Percentiles rank a stretch among this genome's conserved stretches.
Conservation (phyloP, 306 rosid genomes). For the Delonix regia region DNA sequence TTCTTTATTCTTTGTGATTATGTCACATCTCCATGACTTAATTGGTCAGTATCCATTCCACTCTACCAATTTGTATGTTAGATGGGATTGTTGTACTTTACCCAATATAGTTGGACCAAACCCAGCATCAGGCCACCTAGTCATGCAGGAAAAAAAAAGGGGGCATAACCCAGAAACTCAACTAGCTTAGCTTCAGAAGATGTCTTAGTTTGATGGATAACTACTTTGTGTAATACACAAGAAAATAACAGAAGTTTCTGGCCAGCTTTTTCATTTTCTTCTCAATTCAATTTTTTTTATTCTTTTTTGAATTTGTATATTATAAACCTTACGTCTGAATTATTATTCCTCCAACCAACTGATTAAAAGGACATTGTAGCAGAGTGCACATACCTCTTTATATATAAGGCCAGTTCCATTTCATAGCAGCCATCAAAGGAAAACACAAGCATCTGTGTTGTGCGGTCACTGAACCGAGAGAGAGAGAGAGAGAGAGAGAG, state of each 20-base stretch:
- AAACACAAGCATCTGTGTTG: neutral
- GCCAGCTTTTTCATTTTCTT: neutral
- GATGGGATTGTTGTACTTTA: constrained; percentile 46
- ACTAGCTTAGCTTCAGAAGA: constrained; percentile 46
- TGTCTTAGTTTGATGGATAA: constrained; percentile 49
- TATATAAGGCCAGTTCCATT: constrained; percentile 27
- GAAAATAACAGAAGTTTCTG: constrained; percentile 26
- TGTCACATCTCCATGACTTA: constrained; percentile 9
- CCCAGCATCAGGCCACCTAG: constrained; percentile 40
- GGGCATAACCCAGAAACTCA: constrained; percentile 28
- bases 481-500: neutral
- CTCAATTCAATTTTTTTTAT: neutral
- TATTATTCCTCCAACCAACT: constrained; percentile 43
- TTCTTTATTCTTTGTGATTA: neutral
- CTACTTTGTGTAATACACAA: constrained; percentile 46
- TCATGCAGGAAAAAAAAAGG: constrained; percentile 22
- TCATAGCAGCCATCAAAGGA: neutral
- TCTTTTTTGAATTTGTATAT: neutral
- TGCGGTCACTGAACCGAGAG: neutral
- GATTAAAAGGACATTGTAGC: constrained; percentile 54
- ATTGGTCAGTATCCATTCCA: neutral
- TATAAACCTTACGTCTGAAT: constrained; percentile 33
- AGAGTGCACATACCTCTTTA: constrained; percentile 33
- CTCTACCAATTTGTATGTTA: constrained; percentile 7
- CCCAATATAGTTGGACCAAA: constrained; percentile 62